Conservation (phyloP, 169 alveolate genomes). For the Babesia caballi region DNA sequence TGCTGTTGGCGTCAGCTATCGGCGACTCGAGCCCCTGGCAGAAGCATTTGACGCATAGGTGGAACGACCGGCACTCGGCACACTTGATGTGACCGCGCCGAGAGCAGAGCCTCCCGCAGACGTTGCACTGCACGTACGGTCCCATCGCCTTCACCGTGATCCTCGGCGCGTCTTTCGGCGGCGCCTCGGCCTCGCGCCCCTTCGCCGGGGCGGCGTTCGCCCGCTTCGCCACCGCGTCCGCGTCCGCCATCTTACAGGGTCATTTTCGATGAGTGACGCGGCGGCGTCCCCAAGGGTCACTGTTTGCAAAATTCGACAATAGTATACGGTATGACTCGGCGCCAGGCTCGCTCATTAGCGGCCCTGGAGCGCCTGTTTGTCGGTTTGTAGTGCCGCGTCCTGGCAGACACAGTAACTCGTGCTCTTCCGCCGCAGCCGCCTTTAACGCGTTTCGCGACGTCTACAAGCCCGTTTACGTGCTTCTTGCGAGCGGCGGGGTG, state of each 20-base stretch:
- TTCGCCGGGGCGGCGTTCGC: slow-evolving; percentile 18
- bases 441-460: too few species aligned
- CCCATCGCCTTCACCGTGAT: slow-evolving; percentile 59
- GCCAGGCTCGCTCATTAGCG: too few species aligned
- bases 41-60: slow-evolving; percentile 84
- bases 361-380: too few species aligned
- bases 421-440: too few species aligned
- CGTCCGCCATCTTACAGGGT: background rate
- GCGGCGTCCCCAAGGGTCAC: too few species aligned
- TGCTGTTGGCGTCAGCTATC: slow-evolving; percentile 45
- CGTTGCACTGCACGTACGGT: slow-evolving; percentile 75
- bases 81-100: slow-evolving; percentile 80
- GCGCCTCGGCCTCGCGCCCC: slow-evolving; percentile 2
- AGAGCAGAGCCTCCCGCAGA: slow-evolving; percentile 73
- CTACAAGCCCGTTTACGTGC: too few species aligned
- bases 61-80: slow-evolving; percentile 88
- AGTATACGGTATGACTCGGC: too few species aligned
- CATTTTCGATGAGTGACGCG: too few species aligned
- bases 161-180: slow-evolving; percentile 15
- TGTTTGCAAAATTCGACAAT: too few species aligned
- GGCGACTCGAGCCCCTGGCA: slow-evolving; percentile 83
- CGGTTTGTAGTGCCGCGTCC: too few species aligned
- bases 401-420: too few species aligned
- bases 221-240: slow-evolving; percentile 32
- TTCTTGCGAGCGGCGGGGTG: too few species aligned